Conservation (phyloP, 1,139 yeast genomes). For the Kodamaea derodonti region DNA sequence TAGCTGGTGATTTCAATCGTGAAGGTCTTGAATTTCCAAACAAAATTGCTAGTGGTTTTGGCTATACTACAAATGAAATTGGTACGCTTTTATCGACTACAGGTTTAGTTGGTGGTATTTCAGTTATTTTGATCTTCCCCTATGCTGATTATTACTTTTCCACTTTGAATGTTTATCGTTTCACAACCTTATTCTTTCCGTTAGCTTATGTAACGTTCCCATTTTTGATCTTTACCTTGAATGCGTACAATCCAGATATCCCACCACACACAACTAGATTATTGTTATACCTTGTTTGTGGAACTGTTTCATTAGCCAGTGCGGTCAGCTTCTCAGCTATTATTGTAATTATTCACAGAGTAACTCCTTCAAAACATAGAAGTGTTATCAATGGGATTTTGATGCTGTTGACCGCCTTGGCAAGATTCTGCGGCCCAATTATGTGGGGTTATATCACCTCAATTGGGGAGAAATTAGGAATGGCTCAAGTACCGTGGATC, state of each 20-base stretch:
- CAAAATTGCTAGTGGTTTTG: slow-evolving; percentile 20
- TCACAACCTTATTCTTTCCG: slow-evolving; percentile 20
- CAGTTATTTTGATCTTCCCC: slow-evolving; percentile 22
- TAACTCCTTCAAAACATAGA: slow-evolving; percentile 45
- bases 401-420: slow-evolving; percentile 48
- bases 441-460: slow-evolving; percentile 58
- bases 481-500: slow-evolving; percentile 54
- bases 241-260: slow-evolving; percentile 12
- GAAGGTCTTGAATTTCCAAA: slow-evolving; percentile 17
- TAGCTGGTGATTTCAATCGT: slow-evolving; percentile 16
- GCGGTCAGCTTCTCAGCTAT: slow-evolving; percentile 9
- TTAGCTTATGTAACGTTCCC: slow-evolving; percentile 20
- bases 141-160: slow-evolving; percentile 20
- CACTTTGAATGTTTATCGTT: slow-evolving; percentile 19
- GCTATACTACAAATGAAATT: slow-evolving; percentile 17
- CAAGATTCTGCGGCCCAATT: slow-evolving; percentile 58
- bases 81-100: slow-evolving; percentile 23
- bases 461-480: slow-evolving; percentile 18
- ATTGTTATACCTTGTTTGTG: slow-evolving; percentile 3
- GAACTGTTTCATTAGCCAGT: slow-evolving; percentile 2
- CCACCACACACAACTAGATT: slow-evolving; percentile 6
- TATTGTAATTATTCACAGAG: slow-evolving; percentile 43
- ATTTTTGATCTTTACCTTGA: slow-evolving; percentile 18
- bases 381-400: slow-evolving; percentile 51
- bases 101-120: slow-evolving; percentile 23